Base-by-base conservation (phyloP, 176 grass and related monocot genomes). In the Zizania latifolia region DNA sequence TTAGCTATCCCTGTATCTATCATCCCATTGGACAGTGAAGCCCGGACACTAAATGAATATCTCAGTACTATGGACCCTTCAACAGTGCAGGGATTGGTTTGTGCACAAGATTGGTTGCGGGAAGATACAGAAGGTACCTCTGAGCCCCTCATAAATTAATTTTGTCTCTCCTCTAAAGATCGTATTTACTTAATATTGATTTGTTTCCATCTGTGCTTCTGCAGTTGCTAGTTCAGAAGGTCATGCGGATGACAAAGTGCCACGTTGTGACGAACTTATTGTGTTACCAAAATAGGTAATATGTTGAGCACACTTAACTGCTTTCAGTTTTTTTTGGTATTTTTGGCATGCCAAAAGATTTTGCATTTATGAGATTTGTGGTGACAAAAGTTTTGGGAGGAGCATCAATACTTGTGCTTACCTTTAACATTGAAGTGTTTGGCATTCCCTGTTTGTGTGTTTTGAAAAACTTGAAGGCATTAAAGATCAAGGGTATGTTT, bases 71-170 rank as follows among this genome's bases (percentile, higher is more conserved):
- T 91, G 87, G 95, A 99, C 65, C 78, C 95, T 64, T 61, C 23
- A 56, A 94, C 79, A 11, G 77, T 94, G 58, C 78, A 99, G 81
- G 92, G 86, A 67, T 86, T 99, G 66, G 86, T 94, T 38, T 99
- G 95, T 59, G 84, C 95, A 27, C 91, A 99, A 74, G 95, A 99
- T 90, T 94, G 95, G 95, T 72, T 99, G 75, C 81, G 51, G 31
- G 86, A 88, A 71, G 91, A 92, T 77, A 70, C 76, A 32, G 89
- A 94, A 77, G 91, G 91, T 99, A 89, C 41, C 51, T 36, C 21
- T 79, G 26, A 46, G 53, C 38, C 53, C 54, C 72, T 58, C 31
- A 26, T 65, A 50, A 46, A 78, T 67, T 63, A 8, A 63, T 26
- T 57, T 74, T 68, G 17, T 37, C 15, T 65, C 32, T 63, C 26